phyloP scores from a whole-genome alignment of 2,329 filamentous ascomycete genomes.

The Dothistroma pini region DNA sequence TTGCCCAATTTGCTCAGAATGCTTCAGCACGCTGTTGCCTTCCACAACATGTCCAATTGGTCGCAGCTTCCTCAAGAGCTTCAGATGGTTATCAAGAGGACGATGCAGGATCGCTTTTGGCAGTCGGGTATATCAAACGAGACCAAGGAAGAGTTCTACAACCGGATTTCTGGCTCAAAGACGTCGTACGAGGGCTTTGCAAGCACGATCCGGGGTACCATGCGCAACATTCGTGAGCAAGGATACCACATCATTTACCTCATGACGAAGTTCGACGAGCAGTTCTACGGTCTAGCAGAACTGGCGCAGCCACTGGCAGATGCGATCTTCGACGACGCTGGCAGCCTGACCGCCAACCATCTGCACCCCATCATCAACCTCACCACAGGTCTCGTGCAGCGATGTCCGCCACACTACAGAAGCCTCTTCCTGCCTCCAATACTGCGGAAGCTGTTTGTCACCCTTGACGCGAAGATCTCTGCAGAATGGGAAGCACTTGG shows the following conservation, averaged over 20 bases:
- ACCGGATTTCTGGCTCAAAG: constrained; percentile 83
- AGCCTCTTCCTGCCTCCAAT: constrained; percentile 80
- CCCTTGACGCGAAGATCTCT: constrained; percentile 83
- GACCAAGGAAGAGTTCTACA: constrained; percentile 95
- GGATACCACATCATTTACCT: constrained; percentile 94
- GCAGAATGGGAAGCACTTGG: constrained; percentile 78
- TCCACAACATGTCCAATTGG: constrained; percentile 87
- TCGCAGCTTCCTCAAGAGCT: constrained; percentile 69
- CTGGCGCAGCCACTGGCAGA: constrained; percentile 78
- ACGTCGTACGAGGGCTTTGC: constrained; percentile 88
- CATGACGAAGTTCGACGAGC: constrained; percentile 78
- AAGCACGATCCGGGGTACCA: constrained; percentile 83
- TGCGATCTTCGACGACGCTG: constrained; percentile 77
- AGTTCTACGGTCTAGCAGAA: constrained; percentile 87
- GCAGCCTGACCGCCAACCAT: constrained; percentile 84
- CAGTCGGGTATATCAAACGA: constrained; percentile 95
- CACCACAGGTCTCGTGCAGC: constrained; percentile 82
- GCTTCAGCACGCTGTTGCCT: constrained; percentile 83
- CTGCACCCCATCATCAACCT: constrained; percentile 90
- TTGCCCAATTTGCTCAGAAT: constrained; percentile 84
- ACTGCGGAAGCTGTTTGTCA: constrained; percentile 73
- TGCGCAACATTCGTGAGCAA: constrained; percentile 85
- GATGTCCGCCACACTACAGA: constrained; percentile 77
- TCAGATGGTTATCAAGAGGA: constrained; percentile 70
- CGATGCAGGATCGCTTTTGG: constrained; percentile 95